Percentiles rank a stretch among this genome's conserved stretches.
phyloP scores from a whole-genome alignment of 148 eudicot genomes.

The Nepenthes gracilis region DNA sequence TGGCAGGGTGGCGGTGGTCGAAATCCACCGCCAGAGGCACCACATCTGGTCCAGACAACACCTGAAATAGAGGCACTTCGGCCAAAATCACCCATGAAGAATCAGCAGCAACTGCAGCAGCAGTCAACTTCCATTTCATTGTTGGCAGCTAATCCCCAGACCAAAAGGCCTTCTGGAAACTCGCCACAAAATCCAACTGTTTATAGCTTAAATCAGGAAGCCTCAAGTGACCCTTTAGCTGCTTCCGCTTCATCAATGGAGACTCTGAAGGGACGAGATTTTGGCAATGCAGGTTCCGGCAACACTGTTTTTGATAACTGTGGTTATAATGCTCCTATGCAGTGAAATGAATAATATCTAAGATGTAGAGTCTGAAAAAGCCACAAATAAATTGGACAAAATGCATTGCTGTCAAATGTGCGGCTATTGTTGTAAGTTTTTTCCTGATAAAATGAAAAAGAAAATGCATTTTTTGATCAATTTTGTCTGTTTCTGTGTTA shows the following conservation, averaged over 20 bases:
- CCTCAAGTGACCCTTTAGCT: constrained; percentile 33
- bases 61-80: constrained; percentile 88
- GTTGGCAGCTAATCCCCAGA: constrained; percentile 37
- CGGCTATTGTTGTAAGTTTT: too few species aligned
- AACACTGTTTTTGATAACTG: constrained; percentile 50
- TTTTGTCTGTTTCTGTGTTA: too few species aligned
- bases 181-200: constrained; percentile 40
- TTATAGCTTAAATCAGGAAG: constrained; percentile 42
- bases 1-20: constrained; percentile 98
- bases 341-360: constrained; percentile 30
- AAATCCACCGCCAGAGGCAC: constrained; percentile 95
- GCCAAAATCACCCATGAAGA: constrained; percentile 97
- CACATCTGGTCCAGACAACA: constrained; percentile 84
- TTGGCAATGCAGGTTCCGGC: constrained; percentile 22
- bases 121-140: constrained; percentile 66
- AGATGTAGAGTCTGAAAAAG: constrained; percentile 46
- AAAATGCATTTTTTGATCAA: too few species aligned
- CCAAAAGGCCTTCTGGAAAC: constrained; percentile 39
- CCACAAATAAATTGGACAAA: too few species aligned
- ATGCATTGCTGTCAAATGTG: too few species aligned
- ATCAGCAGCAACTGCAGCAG: constrained; percentile 72
- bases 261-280: constrained; percentile 30
- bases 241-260: constrained; percentile 55
- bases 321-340: constrained; percentile 37
- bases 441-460: too few species aligned